Evolutionary conservation across 1,139 yeast genomes (phyloP), one percentile per base, ranked within the genome.

Genomic region (Yarrowia galli): DNA sequence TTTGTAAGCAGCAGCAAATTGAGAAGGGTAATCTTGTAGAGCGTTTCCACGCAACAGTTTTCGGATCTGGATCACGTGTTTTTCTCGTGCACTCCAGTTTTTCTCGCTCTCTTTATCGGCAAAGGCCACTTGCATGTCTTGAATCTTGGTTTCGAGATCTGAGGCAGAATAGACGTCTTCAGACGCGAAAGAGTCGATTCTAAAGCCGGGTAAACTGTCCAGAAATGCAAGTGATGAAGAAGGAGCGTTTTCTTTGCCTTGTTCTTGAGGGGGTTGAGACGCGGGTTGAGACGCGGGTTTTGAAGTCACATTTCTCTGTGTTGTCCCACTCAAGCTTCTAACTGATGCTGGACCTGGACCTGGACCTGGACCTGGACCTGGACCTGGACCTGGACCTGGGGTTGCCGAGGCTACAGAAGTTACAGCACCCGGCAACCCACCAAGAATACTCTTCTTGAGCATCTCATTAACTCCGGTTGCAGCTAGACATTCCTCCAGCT

Each of bases 81-180:
- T 83, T 73, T 93, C 98, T 74, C 99, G 83, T 0, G 75, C 73
- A 32, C 82, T 79, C 99, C 99, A 95, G 75, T 95, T 95, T 70
- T 83, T 83, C 75, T 96, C 99, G 0, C 97, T 89, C 77, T 96
- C 99, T 73, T 89, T 92, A 1, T 88, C 89, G n/a, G 83, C 84
- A 74, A 95, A 91, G 18, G 77, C 77, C 0, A 78, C 70, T 16
- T 77, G 67, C 73, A 84, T 72, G 4, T 74, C 72, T 38, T 80
- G 83, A 25, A 85, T 71, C 45, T 81, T 80, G 25, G 75, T 75
- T 18, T 74, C 71, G 20, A 86, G 71, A 4, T 78, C 79, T 3
- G 78, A 79, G 2, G 78, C 75, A 0, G 81, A 75, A 10, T 72
- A 49, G 0, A 76, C 74, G 54, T 71, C 68, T 18, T 75, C 75